These are phyloP conservation scores for Plantago lanceolata DNA, from an alignment of 305 asterid species.

Conservation along the genomic window DNA sequence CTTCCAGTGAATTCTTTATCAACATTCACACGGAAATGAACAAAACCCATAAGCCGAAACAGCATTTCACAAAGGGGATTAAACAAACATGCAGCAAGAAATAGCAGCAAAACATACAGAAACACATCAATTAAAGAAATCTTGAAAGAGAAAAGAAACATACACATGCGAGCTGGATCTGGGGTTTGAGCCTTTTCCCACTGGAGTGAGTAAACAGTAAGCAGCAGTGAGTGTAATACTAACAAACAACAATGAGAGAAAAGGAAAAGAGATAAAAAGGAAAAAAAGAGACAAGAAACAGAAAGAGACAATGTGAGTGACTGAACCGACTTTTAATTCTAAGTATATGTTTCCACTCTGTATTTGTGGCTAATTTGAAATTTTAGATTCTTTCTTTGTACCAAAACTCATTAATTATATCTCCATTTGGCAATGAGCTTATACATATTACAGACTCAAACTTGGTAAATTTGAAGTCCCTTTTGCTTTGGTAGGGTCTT, in stretches of 20 bases:
- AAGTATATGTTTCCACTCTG: background rate
- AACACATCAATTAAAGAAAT: background rate
- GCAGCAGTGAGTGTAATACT: background rate
- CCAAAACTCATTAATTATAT: background rate
- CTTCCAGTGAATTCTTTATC: background rate
- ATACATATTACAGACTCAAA: background rate
- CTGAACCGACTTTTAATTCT: slow-evolving; percentile 12
- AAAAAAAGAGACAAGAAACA: slow-evolving; percentile 24
- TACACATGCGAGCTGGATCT: slow-evolving; percentile 37
- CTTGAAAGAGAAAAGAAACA: slow-evolving; percentile 14
- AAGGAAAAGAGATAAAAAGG: slow-evolving; percentile 3
- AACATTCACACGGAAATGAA: background rate
- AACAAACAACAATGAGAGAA: slow-evolving; percentile 13
- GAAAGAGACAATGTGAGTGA: slow-evolving; percentile 22
- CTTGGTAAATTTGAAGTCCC: background rate
- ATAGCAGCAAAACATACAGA: no score
- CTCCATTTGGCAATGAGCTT: background rate
- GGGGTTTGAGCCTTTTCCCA: slow-evolving; percentile 37
- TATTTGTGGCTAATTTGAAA: background rate
- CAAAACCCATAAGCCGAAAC: slow-evolving; percentile 11
- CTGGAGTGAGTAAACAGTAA: slow-evolving; percentile 1
- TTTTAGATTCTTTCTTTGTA: background rate
- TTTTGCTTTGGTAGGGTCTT: slow-evolving; percentile 31
- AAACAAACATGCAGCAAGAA: background rate
- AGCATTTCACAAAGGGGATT: background rate